Evolutionary conservation across 495 filamentous ascomycete species (phyloP).

Genomic region (Melanomma pulvis-pyrius): DNA sequence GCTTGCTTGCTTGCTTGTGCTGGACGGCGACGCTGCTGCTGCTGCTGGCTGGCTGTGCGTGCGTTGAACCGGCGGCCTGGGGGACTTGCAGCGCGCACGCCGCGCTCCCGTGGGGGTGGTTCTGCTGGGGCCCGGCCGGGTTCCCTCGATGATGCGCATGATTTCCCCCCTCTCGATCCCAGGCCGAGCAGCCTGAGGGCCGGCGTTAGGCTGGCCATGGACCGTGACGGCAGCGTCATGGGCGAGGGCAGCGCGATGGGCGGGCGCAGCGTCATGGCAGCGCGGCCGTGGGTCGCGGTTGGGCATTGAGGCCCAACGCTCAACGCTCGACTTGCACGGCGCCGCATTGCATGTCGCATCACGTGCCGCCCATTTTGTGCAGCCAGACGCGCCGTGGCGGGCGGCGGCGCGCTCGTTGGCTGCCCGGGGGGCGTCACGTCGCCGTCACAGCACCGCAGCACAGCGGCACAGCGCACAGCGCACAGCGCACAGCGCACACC

Average conservation of each 20-base stretch:
- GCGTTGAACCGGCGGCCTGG: not conserved
- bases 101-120: conserved; percentile 29
- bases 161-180: conserved; percentile 12
- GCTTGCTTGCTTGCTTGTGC: not conserved
- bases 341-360: conserved; percentile 36
- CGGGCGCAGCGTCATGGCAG: not conserved
- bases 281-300: not conserved
- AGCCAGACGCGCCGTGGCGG: not conserved
- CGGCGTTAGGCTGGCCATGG: not conserved
- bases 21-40: not conserved
- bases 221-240: not conserved
- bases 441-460: not conserved
- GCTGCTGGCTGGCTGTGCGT: too few relatives aligned
- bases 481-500: too few relatives aligned
- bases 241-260: not conserved
- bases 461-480: not conserved
- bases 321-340: conserved; percentile 4
- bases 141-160: conserved; percentile 29
- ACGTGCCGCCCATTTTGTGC: conserved; percentile 27
- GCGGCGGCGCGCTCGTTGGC: not conserved
- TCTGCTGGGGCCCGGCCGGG: not conserved
- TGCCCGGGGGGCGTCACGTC: not conserved
- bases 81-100: not conserved
- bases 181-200: not conserved
- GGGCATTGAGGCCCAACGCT: not conserved